Conservation (phyloP, 441 rosid genomes). For the Arabidopsis hybrid region DNA sequence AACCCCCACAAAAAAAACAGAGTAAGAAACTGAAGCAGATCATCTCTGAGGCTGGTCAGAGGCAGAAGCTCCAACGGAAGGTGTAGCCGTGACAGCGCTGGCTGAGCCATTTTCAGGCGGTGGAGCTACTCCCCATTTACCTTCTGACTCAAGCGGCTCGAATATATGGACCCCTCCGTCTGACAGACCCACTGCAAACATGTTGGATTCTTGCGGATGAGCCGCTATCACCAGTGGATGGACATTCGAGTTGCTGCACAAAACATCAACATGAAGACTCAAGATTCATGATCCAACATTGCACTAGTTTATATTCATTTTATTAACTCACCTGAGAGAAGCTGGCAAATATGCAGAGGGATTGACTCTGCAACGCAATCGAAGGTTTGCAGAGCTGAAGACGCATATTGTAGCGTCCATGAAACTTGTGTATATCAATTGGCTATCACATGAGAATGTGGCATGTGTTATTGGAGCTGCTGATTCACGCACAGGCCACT, state of each 20-base stretch:
- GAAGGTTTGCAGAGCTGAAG: constrained; percentile 78
- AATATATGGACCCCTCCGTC: constrained; percentile 95
- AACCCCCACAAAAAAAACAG: not conserved
- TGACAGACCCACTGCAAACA: constrained; percentile 94
- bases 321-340: constrained; percentile 61
- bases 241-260: constrained; percentile 66
- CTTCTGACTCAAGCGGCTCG: constrained; percentile 96
- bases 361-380: constrained; percentile 80
- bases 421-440: constrained; percentile 86
- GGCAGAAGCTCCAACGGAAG: constrained; percentile 78
- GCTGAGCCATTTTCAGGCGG: constrained; percentile 90
- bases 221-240: constrained; percentile 95
- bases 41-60: constrained; percentile 92
- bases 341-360: constrained; percentile 84
- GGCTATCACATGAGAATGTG: constrained; percentile 97
- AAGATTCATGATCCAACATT: constrained; percentile 18
- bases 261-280: not conserved
- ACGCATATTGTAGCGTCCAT: constrained; percentile 85
- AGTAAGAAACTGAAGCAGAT: not conserved
- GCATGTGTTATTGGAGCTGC: constrained; percentile 86
- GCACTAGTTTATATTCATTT: constrained; percentile 14
- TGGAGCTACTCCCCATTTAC: constrained; percentile 94
- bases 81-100: constrained; percentile 63
- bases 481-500: constrained; percentile 87
- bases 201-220: constrained; percentile 90